phyloP scores from a whole-genome alignment of 495 filamentous ascomycete genomes.

The Lasiosphaeria hispida region DNA sequence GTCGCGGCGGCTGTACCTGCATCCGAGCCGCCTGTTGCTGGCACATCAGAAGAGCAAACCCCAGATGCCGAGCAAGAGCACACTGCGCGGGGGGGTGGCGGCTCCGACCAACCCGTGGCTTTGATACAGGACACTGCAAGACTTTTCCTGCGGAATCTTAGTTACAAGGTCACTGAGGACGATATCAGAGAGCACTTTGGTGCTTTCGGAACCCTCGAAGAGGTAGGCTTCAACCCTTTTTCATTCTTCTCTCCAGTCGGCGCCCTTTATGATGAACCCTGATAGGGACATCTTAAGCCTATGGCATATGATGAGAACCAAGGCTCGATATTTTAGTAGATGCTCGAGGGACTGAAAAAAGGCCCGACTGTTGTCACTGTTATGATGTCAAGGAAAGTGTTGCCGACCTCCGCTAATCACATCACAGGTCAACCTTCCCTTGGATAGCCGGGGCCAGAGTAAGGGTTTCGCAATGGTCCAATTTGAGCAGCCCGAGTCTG shows the following conservation, averaged over 20 bases:
- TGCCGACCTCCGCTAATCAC: constrained; percentile 28
- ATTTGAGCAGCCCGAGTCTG: constrained; percentile 64
- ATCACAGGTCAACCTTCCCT: constrained; percentile 73
- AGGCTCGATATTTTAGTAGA: constrained; percentile 66
- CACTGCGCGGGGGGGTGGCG: neutral
- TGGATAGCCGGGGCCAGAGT: constrained; percentile 61
- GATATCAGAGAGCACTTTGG: constrained; percentile 71
- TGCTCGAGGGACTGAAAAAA: constrained; percentile 52
- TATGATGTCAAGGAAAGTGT: constrained; percentile 20
- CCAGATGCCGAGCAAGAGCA: constrained; percentile 20
- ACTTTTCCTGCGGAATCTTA: constrained; percentile 85
- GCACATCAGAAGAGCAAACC: constrained; percentile 28
- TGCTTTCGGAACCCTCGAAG: constrained; percentile 70
- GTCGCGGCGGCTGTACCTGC: constrained; percentile 7
- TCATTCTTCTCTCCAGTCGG: constrained; percentile 14
- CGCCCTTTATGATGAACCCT: constrained; percentile 79
- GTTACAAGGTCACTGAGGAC: constrained; percentile 74
- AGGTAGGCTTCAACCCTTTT: constrained; percentile 62
- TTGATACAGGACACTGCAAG: constrained; percentile 59
- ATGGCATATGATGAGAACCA: constrained; percentile 55
- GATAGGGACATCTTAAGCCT: constrained; percentile 99
- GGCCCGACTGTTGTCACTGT: constrained; percentile 26
- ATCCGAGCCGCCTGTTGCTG: constrained; percentile 22
- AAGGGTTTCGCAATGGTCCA: constrained; percentile 92
- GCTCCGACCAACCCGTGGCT: constrained; percentile 36